Base-by-base conservation (phyloP, 768 basidiomycete genomes). In the Sarcodon aspratus region DNA sequence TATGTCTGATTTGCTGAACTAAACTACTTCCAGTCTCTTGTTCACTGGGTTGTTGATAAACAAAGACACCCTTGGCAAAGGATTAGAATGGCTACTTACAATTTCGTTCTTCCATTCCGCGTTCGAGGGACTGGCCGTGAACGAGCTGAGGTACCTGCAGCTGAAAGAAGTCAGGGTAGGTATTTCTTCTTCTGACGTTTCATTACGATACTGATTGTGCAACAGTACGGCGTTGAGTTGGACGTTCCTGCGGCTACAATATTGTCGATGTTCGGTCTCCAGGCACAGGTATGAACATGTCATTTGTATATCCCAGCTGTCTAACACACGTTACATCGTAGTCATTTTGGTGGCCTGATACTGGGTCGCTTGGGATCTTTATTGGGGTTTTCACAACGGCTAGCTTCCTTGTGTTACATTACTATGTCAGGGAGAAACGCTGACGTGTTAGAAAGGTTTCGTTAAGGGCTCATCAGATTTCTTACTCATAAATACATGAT, bases 291-390 rank as follows among this genome's bases (percentile, higher is more conserved):
- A 44, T n/a, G 65, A 62, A n/a, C 7, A 48, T 4, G n/a, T 32
- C 9, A n/a, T 13, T 32, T 8, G 42, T n/a, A n/a, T 7, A 18
- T 45, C 13, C 34, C 5, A 13, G 37, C 13, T 44, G 21, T 50
- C 17, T 33, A 15, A 27, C 21, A 60, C 45, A 10, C 6, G 33
- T 8, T 38, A n/a, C n/a, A 32, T 46, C 47, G 34, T 44, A 78
- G 74, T 92, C 95, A 0, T 98, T 94, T 73, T 99, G 96, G 96
- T 98, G 89, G 89, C 96, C 96, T 0, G 94, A 99, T 61, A 87
- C 93, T 33, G 74, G 82, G 0, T 66, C 93, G 0, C 73, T 98
- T 6, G 85, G 73, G 6, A 88, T 92, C 44, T 92, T 92, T 70
- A 94, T 98, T 58, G 82, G 76, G 27, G 66, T 72, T 2, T 92